phyloP scores from a whole-genome alignment of 306 rosid genomes.

The Pyrus bretschneideri region DNA sequence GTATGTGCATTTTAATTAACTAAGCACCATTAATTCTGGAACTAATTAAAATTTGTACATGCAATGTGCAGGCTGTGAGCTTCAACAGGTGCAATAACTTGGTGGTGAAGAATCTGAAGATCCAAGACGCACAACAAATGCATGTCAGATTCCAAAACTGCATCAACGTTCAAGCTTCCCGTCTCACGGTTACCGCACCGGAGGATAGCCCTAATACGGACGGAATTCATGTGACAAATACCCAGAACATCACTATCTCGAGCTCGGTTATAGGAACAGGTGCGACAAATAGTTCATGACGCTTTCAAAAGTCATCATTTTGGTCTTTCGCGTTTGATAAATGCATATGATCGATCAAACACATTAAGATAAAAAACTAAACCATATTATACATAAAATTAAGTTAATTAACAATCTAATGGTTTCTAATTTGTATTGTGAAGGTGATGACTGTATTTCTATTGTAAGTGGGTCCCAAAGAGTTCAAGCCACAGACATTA shows the following conservation, averaged over 20 bases:
- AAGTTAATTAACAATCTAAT: background rate
- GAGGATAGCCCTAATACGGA: constrained; percentile 66
- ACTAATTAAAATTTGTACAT: background rate
- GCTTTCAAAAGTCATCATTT: background rate
- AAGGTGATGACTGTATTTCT: constrained; percentile 88
- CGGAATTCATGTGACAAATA: constrained; percentile 60
- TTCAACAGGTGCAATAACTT: constrained; percentile 40
- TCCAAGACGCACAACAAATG: constrained; percentile 51
- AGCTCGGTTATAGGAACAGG: constrained; percentile 50
- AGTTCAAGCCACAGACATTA: constrained; percentile 43
- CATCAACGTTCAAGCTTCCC: constrained; percentile 29
- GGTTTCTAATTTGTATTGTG: background rate
- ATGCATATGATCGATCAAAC: background rate
- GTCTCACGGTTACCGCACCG: constrained; percentile 46
- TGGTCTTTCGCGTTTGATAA: background rate
- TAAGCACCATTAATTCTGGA: background rate
- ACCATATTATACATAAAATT: background rate
- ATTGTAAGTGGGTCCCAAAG: constrained; percentile 59
- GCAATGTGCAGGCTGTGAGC: constrained; percentile 46
- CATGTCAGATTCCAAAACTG: constrained; percentile 46
- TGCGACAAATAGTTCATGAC: background rate
- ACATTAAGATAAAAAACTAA: background rate
- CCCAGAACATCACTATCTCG: constrained; percentile 48
- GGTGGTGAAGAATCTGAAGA: constrained; percentile 30
- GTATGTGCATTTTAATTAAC: background rate